Base-by-base conservation (phyloP, 345 rosid species). In the Stellera chamaejasme region DNA sequence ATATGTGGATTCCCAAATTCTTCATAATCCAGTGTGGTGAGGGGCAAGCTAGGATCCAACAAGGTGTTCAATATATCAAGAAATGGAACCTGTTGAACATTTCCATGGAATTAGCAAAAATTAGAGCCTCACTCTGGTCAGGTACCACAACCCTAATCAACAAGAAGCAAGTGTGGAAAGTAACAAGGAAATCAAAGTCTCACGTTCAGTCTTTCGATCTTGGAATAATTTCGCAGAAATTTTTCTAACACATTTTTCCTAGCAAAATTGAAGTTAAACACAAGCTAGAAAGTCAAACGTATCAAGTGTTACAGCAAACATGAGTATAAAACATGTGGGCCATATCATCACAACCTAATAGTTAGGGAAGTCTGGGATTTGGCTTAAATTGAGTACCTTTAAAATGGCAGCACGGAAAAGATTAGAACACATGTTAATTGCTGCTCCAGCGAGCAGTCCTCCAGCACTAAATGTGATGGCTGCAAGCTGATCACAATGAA, bases 1-100 rank as follows among this genome's bases (percentile, higher is more conserved):
- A 75, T 69, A 59, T 72, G 73, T 2, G 98, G 98, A 62, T 85
- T 82, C 46, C 98, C 98, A 63, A 91, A 91, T 76, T 91, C 98
- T 73, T 88, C 92, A 56, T 85, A 77, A 77, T 91, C 98, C 66
- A 88, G 66, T 10, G 72, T 63, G 11, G 95, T 83, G 36, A 91
- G 92, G 47, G 96, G 96, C 69, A 91, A 77, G 54, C 62, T 74
- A 43, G 98, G 80, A 69, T 91, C 98, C 45, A 79, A 60, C 66
- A 83, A 63, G 23, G 96, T 80, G 71, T 83, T 85, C 69, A 88
- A 75, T 48, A 79, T 68, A 48, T 91, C 98, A 45, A 91, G 87
- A 71, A 91, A 91, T 2, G 95, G 96, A 48, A 88, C 96, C 96
- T 90, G 79, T 56, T 11, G 64, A n/a, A 56, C 61, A 48, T 16